A percentile compares a stretch with the other conserved stretches of the same genome.
These are phyloP conservation scores for Claviceps pazoutovae DNA, from an alignment of 2,329 filamentous ascomycete genomes.

Conservation along the genomic window DNA sequence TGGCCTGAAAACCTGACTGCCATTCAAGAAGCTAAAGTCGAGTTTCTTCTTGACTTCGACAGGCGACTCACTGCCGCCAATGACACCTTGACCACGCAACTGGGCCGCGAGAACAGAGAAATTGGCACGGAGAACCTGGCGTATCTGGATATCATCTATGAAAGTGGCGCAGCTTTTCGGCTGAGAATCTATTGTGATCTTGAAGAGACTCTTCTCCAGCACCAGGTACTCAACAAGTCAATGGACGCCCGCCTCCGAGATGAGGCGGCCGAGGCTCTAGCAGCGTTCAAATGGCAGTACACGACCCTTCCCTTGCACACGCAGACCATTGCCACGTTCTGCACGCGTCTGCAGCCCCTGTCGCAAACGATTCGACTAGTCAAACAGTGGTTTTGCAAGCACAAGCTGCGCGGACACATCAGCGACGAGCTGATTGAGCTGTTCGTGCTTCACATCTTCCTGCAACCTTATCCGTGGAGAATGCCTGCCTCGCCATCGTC, in stretches of 20 bases:
- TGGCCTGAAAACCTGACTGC: constrained; percentile 89
- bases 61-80: constrained; percentile 52
- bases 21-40: constrained; percentile 87
- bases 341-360: constrained; percentile 65
- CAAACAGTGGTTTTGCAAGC: constrained; percentile 79
- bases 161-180: constrained; percentile 61
- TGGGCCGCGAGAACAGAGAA: constrained; percentile 69
- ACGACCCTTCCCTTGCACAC: constrained; percentile 63
- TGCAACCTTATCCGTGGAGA: constrained; percentile 69
- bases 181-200: constrained; percentile 80
- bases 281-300: constrained; percentile 57
- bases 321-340: constrained; percentile 66
- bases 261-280: constrained; percentile 54
- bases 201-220: constrained; percentile 67
- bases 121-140: constrained; percentile 59
- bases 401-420: constrained; percentile 67
- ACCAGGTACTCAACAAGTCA: constrained; percentile 61
- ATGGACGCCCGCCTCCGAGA: constrained; percentile 52
- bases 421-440: constrained; percentile 74
- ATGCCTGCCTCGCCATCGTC: constrained; percentile 62
- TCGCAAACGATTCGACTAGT: constrained; percentile 71
- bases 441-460: constrained; percentile 62
- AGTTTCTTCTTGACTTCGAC: constrained; percentile 68
- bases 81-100: constrained; percentile 46
- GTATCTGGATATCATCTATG: constrained; percentile 70